These are phyloP conservation scores for Thymus mandschuricus DNA, from an alignment of 257 asterid genomes.

Conservation along the genomic window DNA sequence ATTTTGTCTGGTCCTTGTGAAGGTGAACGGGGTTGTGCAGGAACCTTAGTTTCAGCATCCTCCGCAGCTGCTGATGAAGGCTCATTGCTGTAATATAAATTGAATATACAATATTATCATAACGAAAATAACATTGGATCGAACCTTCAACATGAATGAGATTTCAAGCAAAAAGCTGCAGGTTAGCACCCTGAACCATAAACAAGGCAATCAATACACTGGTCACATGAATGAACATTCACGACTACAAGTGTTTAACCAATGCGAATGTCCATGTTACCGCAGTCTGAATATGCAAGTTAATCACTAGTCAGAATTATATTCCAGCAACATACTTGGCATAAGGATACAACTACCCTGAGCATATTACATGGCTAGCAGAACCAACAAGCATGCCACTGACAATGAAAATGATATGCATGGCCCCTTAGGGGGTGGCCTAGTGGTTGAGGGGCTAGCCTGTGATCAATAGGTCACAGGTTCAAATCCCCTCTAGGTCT, in stretches of 20 bases:
- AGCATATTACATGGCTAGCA: slow-evolving; percentile 4
- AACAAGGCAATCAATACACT: slow-evolving; percentile 12
- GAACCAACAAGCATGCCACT: not conserved
- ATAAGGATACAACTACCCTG: slow-evolving; percentile 3
- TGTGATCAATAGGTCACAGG: too few relatives aligned
- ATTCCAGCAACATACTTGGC: slow-evolving; percentile 1
- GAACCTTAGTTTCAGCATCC: slow-evolving; percentile 48
- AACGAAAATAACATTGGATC: slow-evolving; percentile 6
- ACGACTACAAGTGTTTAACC: not conserved
- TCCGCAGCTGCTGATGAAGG: slow-evolving; percentile 48
- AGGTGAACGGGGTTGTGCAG: slow-evolving; percentile 57
- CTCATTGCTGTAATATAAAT: slow-evolving; percentile 53
- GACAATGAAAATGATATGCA: not conserved
- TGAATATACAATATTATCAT: slow-evolving; percentile 22
- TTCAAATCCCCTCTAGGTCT: too few relatives aligned
- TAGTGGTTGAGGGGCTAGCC: too few relatives aligned
- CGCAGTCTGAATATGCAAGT: not conserved
- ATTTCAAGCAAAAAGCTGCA: slow-evolving; percentile 1
- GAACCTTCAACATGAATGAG: not conserved
- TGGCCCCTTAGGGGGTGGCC: not conserved
- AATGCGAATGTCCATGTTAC: not conserved
- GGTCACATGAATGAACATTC: not conserved
- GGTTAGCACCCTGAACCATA: slow-evolving; percentile 4
- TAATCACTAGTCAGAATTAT: slow-evolving; percentile 16
- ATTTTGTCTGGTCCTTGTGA: slow-evolving; percentile 46